Base-by-base conservation (phyloP, 2,329 filamentous ascomycete species). In the Byssothecium circinans region DNA sequence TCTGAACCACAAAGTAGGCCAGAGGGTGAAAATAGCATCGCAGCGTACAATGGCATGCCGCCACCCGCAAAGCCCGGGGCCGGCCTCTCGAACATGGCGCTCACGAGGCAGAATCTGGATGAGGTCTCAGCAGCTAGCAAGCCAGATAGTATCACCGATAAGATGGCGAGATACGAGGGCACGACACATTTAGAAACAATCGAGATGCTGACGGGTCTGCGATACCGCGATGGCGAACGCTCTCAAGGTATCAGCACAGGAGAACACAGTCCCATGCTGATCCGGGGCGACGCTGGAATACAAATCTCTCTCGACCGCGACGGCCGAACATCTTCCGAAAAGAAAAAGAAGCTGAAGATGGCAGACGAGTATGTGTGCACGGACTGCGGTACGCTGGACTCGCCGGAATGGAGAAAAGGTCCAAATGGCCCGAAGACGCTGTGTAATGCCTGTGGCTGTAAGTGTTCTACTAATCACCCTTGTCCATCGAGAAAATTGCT, bases 401-500 rank as follows among this genome's bases (percentile, higher is more conserved):
- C 89, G 14, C 92, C 92, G 0, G 92, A 97, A 75, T 97, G 92
- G 92, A 81, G 92, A 53, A 96, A 96, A 70, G 92, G 92, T 0
- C 92, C 92, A 0, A 89, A 83, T 53, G 92, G 92, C 2, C 91
- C 91, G 1, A 96, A 97, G 72, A 96, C 92, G 8, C 75, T 97
- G 11, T 97, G 92, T 73, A 97, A 97, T 74, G 92, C 92, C 7
- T 97, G 92, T 67, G 92, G 92, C 84, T 88, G 81, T 81, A 61
- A 74, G 78, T 77, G 2, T 30, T 12, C 1, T 17, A 7, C 11
- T 23, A 4, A 8, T 12, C 30, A 4, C 19, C 33, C 1, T 14
- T 10, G n/a, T 32, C 22, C 20, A 30, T 1, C 8, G 23, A 47
- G 19, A 22, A 17, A 36, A 27, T 11, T 53, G 38, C 62, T 67